Evolutionary conservation across 768 basidiomycete genomes (phyloP).

Genomic region (Boletus insuetus): DNA sequence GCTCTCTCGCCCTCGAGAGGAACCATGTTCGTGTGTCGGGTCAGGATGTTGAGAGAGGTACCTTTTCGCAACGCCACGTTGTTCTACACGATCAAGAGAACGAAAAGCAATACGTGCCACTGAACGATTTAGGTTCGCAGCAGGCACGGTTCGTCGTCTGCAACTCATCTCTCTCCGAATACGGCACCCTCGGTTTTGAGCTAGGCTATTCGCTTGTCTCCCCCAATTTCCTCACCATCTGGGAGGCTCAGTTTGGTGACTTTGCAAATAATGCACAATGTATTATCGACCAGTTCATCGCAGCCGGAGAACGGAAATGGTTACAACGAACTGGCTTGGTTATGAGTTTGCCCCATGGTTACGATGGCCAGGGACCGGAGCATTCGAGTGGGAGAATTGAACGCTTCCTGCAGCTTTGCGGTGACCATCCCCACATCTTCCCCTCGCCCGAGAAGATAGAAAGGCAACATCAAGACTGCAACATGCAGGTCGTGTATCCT

Average conservation of each 20-base stretch:
- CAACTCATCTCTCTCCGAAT: constrained; percentile 97
- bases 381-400: constrained; percentile 96
- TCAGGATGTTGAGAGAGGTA: constrained; percentile 98
- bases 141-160: constrained; percentile 95
- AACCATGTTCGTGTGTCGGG: constrained; percentile 94
- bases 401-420: constrained; percentile 95
- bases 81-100: constrained; percentile 94
- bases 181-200: constrained; percentile 92
- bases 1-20: constrained; percentile 88
- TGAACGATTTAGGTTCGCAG: constrained; percentile 82
- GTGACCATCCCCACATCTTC: constrained; percentile 92
- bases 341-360: constrained; percentile 89
- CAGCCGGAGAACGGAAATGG: constrained; percentile 97
- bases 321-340: constrained; percentile 90
- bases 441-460: constrained; percentile 87
- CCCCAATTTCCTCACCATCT: constrained; percentile 87
- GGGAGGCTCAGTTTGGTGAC: constrained; percentile 99
- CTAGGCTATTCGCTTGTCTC: constrained; percentile 98
- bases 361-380: constrained; percentile 98
- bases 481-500: constrained; percentile 98
- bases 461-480: constrained; percentile 97
- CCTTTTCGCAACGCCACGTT: constrained; percentile 97
- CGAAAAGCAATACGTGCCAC: constrained; percentile 84
- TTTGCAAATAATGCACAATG: constrained; percentile 97
- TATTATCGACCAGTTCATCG: constrained; percentile 99